phyloP scores from a whole-genome alignment of 495 filamentous ascomycete genomes.

The Hypoxylon fragiforme region DNA sequence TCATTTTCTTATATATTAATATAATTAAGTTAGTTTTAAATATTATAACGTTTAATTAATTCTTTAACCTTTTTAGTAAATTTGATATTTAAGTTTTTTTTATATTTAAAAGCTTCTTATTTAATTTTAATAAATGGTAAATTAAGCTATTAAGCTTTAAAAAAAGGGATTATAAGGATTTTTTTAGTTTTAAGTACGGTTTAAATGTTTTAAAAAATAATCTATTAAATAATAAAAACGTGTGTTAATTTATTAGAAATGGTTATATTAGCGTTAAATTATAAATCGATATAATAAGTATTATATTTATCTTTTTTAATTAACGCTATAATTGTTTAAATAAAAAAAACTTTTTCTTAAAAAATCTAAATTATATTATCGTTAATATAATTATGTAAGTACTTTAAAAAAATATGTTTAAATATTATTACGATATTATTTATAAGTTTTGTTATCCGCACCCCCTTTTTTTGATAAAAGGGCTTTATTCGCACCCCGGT shows the following conservation, averaged over 20 bases:
- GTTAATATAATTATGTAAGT: neutral
- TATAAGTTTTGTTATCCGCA: neutral
- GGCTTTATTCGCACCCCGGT: no score
- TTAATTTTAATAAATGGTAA: no score
- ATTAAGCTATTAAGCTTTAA: no score
- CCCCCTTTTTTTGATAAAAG: no score
- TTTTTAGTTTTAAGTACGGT: no score
- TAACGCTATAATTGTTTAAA: neutral
- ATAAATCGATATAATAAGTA: neutral
- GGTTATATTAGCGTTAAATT: no score
- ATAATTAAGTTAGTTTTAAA: no score
- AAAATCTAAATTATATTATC: neutral
- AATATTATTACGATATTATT: neutral
- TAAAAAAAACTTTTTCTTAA: neutral
- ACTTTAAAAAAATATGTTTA: neutral
- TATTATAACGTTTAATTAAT: no score
- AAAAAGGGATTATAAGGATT: no score
- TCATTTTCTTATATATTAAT: neutral
- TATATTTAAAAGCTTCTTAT: no score
- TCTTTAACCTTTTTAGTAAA: no score
- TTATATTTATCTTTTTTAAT: neutral
- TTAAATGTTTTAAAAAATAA: neutral
- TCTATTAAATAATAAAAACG: neutral
- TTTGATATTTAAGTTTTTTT: no score
- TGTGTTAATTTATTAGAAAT: neutral